Evolutionary conservation across 108 stramenopile genomes (phyloP), one percentile per base, ranked within the genome.

Genomic region (Discostella pseudostelligera): DNA sequence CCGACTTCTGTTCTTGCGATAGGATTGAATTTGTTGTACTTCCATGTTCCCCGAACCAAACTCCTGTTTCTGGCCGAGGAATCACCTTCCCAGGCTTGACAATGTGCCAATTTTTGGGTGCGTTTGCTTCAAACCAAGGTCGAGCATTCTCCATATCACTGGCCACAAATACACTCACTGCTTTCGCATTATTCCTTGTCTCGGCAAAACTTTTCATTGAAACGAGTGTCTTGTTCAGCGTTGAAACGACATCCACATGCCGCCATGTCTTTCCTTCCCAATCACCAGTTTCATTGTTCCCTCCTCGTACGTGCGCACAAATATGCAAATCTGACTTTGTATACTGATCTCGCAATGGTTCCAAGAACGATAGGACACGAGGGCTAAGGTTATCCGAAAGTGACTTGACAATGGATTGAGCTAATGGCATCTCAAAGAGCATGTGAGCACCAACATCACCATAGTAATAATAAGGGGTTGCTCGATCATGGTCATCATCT

Each of bases 211-310:
- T 12, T 40, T 16, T 39, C 71, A 72, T 72, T 24, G 37, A 6
- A n/a, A 5, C 8, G 9, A 72, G 64, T 9, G 71, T 72, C 3
- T 0, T 12, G 22, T 65, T 72, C 14, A 72, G 20, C 26, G 12
- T 22, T 4, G 22, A 0, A 37, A 46, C 7, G 5, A 72, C 13
- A 35, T 72, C 56, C 42, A 72, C 19, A 26, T 72, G 59, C 8
- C 71, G 40, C 29, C 56, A 57, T n/a, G 7, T 29, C 13, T 50
- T 16, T 9, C 9, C 55, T 17, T 39, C 1, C 43, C 54, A 72
- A 29, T 26, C 28, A 32, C 64, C 63, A 43, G 42, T 57, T 39
- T 72, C 71, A 58, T 65, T 65, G 43, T 72, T 72, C 19, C 71
- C 71, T 32, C 40, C 50, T 42, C 71, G 20, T 14, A 72, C 42